Base-by-base conservation (phyloP, 2,329 filamentous ascomycete genomes). In the Paecilomyces sp. region DNA sequence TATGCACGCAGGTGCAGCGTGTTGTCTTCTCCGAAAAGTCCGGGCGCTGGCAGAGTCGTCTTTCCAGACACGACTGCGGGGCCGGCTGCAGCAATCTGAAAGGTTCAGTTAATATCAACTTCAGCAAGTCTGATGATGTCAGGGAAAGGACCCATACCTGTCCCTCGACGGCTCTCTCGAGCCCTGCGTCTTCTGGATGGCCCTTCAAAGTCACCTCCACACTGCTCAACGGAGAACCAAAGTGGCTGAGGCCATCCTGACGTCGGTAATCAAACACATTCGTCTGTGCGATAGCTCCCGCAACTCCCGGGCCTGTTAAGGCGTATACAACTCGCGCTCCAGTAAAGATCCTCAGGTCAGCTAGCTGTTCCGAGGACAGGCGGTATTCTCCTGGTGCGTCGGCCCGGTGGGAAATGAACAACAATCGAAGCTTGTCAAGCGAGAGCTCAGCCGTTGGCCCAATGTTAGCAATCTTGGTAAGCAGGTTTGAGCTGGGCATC, bases 281-380 rank as follows among this genome's bases (percentile, higher is more conserved):
- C 7, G 90, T 96, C 77, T 97, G 93, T 1, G 88, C 81, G n/a
- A 96, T 85, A 0, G 92, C 88, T 41, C 94, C 94, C 1, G 92
- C 93, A n/a, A 97, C 90, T 62, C 85, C 85, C 25, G 91, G 80
- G 0, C 89, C 87, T 18, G 91, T 89, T 58, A 99, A 81, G 2
- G 92, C 92, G 73, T 97, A 96, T 56, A 95, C 82, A 59, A 97
- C 81, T 57, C 91, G 85, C 1, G 91, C 88, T 30, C 88, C 85
- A 1, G 89, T 90, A 73, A 92, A 90, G 57, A 95, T 83, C 54
- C 92, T 86, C 60, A 97, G 77, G 69, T 97, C 91, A 0, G 89
- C 91, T 50, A 97, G 80, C 56, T 87, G 84, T 24, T 83, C 76
- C 2, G 88, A 86, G 50, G 84, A 88, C 12, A 97, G 78, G 1